Conservation (phyloP, 495 filamentous ascomycete species). For the Penicillium lividum region DNA sequence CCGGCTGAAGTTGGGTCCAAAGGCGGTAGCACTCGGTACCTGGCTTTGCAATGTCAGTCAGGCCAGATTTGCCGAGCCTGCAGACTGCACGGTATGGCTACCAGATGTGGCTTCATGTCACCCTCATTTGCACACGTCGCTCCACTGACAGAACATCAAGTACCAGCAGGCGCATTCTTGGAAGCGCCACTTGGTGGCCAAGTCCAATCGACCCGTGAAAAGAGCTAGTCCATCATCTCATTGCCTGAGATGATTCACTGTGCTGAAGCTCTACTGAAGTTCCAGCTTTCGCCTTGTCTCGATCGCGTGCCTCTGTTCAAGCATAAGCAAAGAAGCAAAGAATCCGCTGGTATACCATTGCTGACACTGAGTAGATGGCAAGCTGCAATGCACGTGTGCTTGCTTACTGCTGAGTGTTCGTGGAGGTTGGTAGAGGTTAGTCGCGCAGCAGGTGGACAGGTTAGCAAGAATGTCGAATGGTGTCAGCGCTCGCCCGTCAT, state of each 20-base stretch:
- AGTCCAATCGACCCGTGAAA: background rate
- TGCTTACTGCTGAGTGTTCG: background rate
- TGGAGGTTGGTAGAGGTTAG: background rate
- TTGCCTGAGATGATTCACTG: background rate
- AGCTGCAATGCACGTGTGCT: background rate
- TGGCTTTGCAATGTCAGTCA: too few species aligned
- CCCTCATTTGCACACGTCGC: background rate
- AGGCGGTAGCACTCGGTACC: too few species aligned
- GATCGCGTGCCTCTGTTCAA: background rate
- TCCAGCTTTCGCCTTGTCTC: background rate
- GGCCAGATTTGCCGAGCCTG: background rate
- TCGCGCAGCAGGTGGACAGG: background rate
- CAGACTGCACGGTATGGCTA: background rate
- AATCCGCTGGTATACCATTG: background rate
- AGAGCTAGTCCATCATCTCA: background rate
- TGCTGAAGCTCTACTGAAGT: background rate
- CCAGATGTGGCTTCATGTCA: conserved; percentile 1
- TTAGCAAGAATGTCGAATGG: background rate
- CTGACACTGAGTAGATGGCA: background rate
- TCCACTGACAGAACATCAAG: background rate
- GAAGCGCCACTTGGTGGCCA: background rate
- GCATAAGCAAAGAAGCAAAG: too few species aligned
- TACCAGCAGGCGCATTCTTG: background rate
- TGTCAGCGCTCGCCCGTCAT: conserved; percentile 1
- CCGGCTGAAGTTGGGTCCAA: too few species aligned